phyloP scores from a whole-genome alignment of 768 basidiomycete species.

The Boletus insuetus region DNA sequence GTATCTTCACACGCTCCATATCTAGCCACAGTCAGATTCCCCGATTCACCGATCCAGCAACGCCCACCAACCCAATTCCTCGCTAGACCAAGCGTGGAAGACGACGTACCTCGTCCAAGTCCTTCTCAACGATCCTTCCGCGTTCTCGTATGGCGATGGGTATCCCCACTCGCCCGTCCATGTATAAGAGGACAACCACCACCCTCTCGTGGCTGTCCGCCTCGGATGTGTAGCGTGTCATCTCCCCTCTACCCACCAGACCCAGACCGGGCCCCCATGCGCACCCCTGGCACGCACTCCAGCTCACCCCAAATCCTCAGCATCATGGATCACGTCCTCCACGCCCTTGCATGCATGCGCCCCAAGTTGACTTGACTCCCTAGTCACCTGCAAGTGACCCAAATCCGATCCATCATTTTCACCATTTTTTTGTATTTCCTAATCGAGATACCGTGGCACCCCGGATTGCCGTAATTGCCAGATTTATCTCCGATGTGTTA shows the following conservation, averaged over 20 bases:
- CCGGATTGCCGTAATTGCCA: conserved; percentile 28
- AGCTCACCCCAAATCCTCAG: conserved; percentile 22
- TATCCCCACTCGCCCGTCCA: neutral
- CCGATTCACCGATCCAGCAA: conserved; percentile 29
- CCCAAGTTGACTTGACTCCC: neutral
- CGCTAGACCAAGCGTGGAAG: conserved; percentile 5
- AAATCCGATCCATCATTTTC: conserved; percentile 16
- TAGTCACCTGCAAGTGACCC: too few species aligned
- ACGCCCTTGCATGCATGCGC: conserved; percentile 21
- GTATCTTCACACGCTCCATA: conserved; percentile 28
- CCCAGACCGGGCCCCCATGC: conserved; percentile 17
- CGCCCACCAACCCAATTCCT: neutral
- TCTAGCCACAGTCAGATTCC: conserved; percentile 23
- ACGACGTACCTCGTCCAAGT: conserved; percentile 18
- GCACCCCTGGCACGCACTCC: conserved; percentile 15
- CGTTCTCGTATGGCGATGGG: conserved; percentile 9
- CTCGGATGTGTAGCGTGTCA: conserved; percentile 6
- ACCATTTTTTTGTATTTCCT: conserved; percentile 16
- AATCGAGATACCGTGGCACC: conserved; percentile 26
- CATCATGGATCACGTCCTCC: conserved; percentile 17
- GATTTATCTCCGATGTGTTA: conserved; percentile 28
- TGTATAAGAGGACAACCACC: conserved; percentile 18
- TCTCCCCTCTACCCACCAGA: conserved; percentile 28
- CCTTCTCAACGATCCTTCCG: conserved; percentile 2
- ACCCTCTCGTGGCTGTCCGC: conserved; percentile 21